Evolutionary conservation across 805 yeast genomes (phyloP), one percentile per base, ranked within the genome.

Genomic region (Candida peoriensis): DNA sequence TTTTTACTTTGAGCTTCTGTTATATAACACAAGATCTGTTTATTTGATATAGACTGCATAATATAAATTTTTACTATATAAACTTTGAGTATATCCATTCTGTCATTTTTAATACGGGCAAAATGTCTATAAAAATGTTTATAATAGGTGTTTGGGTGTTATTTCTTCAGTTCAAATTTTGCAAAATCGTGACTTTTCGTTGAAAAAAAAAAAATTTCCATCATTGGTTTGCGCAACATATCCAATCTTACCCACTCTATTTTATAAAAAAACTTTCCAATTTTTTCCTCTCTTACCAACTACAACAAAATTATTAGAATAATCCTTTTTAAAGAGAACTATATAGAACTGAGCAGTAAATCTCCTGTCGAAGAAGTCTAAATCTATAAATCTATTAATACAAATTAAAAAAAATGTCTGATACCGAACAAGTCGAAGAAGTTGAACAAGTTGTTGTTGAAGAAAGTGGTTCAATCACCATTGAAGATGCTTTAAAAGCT

Each of bases 401-500:
- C 45, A 67, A 54, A 58, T n/a, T n/a, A 76, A 35, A 27, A 47
- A 68, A 56, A 60, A 76, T 82, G 96, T 88, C 96, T 77, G 96
- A 88, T 84, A 79, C 79, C 73, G 97, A 89, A 81, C 78, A 76
- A 71, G 82, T 78, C 69, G 80, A 73, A 69, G 76, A 74, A 63
- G 81, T 81, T 66, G 84, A 81, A 66, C 90, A 81, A 72, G 86
- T 81, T 68, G 89, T 69, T 55, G 90, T 76, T 66, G 82, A 80
- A 66, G 89, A 87, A 71, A 70, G 89, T 62, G 86, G 87, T 51
- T 80, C 88, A 61, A 80, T 90, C 74, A 78, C 97, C 69, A 83
- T 93, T 58, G 97, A 94, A 78, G 98, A 93, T 68, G 95, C 97
- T 68, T 78, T 93, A 70, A 87, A 88, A 78, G 93, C 86, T 65